A percentile compares a stretch with the other conserved stretches of the same genome.
phyloP scores from a whole-genome alignment of 768 basidiomycete species.

The Lentinula lateritia region DNA sequence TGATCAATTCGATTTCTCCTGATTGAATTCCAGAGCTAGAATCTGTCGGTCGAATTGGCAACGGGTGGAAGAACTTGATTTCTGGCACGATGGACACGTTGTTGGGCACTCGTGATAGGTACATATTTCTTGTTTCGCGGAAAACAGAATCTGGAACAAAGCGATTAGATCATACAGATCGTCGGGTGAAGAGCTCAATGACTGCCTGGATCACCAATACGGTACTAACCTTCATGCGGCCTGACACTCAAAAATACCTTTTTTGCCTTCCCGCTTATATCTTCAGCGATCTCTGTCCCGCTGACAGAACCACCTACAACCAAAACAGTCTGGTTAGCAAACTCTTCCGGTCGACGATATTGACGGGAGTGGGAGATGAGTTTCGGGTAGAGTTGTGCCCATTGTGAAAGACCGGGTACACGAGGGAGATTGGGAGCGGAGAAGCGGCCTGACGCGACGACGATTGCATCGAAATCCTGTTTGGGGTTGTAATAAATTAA shows the following conservation, averaged over 20 bases:
- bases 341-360: slow-evolving; percentile 33
- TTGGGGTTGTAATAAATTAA: slow-evolving; percentile 9
- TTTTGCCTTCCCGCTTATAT: slow-evolving; percentile 24
- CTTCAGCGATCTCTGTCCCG: slow-evolving; percentile 9
- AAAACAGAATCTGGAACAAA: background rate
- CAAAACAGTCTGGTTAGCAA: slow-evolving; percentile 31
- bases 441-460: slow-evolving; percentile 27
- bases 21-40: slow-evolving; percentile 10
- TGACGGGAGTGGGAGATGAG: slow-evolving; percentile 33
- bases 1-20: slow-evolving; percentile 26
- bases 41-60: slow-evolving; percentile 7
- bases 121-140: background rate
- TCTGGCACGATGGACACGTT: slow-evolving; percentile 35
- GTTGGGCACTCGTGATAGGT: slow-evolving; percentile 7
- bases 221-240: slow-evolving; percentile 7
- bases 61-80: slow-evolving; percentile 30
- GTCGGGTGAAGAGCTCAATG: background rate
- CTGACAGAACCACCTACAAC: slow-evolving; percentile 36
- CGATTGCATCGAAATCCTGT: slow-evolving; percentile 30
- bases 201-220: too few species aligned
- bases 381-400: slow-evolving; percentile 28
- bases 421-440: slow-evolving; percentile 28
- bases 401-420: slow-evolving; percentile 27
- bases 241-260: slow-evolving; percentile 28
- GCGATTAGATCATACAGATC: background rate